Base-by-base conservation (phyloP, 1,284 basidiomycete genomes). In the Leccinum griseonigrum region DNA sequence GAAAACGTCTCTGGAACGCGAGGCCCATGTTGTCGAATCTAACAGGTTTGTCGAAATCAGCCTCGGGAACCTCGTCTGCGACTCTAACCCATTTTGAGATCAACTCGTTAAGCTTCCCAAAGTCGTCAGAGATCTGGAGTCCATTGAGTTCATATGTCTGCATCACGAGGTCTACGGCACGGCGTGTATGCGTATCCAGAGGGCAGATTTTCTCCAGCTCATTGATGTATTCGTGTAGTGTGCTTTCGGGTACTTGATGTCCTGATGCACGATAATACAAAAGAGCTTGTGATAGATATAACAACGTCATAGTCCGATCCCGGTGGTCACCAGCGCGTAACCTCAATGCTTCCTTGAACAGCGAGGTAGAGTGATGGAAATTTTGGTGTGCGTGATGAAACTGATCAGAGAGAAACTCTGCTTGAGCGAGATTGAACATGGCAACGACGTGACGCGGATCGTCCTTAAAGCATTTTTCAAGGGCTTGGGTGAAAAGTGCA, bases 341-440 rank as follows among this genome's bases (percentile, higher is more conserved):
- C 8, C 14, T 13, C 32, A 66, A 62, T 14, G 58, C 58, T 2
- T 57, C 6, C 3, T 8, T 43, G n/a, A 69, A 65, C 2, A 16
- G 40, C 2, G 14, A 28, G 3, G 54, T 59, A 16, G 40, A 14
- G 3, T 9, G 6, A 1, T 58, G 31, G 9, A 70, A 28, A 4
- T 46, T 9, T 18, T 5, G 2, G n/a, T 5, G 16, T 28, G 54
- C 36, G 1, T 54, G 56, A n/a, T 26, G 8, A 29, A 28, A 26
- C 31, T 60, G 61, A 29, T 55, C 59, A 6, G 14, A 18, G 11
- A 60, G 53, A 26, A 60, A 59, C 13, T 54, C 18, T 16, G 38
- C 59, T 13, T 18, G 65, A 3, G 67, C 67, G 1, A 68, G 59
- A 52, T 68, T 69, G 22, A 29, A 65, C 2, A 61, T 22, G 3